phyloP scores from a whole-genome alignment of 2,329 filamentous ascomycete genomes.

The Penicillium sp. region DNA sequence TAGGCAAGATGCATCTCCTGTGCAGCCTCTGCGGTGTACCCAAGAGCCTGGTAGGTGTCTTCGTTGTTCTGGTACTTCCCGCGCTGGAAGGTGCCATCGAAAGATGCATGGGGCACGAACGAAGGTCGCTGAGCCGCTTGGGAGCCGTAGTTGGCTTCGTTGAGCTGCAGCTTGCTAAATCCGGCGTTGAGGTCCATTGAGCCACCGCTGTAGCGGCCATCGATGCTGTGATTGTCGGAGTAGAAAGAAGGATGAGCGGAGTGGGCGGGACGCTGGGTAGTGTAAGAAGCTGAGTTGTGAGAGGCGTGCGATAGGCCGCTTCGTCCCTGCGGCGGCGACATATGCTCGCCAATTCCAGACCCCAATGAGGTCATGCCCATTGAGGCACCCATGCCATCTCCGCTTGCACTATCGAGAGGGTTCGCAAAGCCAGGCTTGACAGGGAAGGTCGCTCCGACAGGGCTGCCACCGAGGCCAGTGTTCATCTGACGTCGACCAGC shows the following conservation, averaged over 20 bases:
- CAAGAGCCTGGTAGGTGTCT: slow-evolving; percentile 31
- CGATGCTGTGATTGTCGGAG: slow-evolving; percentile 38
- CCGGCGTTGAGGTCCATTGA: slow-evolving; percentile 33
- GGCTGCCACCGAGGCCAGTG: slow-evolving; percentile 32
- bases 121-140: slow-evolving; percentile 30
- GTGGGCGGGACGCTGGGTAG: slow-evolving; percentile 35
- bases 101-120: slow-evolving; percentile 36
- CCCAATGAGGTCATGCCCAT: slow-evolving; percentile 33
- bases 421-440: slow-evolving; percentile 31
- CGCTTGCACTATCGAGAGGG: slow-evolving; percentile 29
- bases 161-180: slow-evolving; percentile 38
- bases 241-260: slow-evolving; percentile 41
- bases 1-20: slow-evolving; percentile 35
- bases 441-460: slow-evolving; percentile 31
- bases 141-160: slow-evolving; percentile 35
- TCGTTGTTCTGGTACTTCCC: slow-evolving; percentile 42
- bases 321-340: slow-evolving; percentile 26
- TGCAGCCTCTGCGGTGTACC: slow-evolving; percentile 29
- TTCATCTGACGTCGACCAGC: slow-evolving; percentile 32
- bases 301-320: slow-evolving; percentile 34
- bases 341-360: slow-evolving; percentile 29
- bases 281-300: slow-evolving; percentile 36
- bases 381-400: slow-evolving; percentile 29
- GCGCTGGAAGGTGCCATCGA: slow-evolving; percentile 48
- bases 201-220: slow-evolving; percentile 28